Conservation (phyloP, 2,329 filamentous ascomycete species). For the Neopestalotiopsis sp. region DNA sequence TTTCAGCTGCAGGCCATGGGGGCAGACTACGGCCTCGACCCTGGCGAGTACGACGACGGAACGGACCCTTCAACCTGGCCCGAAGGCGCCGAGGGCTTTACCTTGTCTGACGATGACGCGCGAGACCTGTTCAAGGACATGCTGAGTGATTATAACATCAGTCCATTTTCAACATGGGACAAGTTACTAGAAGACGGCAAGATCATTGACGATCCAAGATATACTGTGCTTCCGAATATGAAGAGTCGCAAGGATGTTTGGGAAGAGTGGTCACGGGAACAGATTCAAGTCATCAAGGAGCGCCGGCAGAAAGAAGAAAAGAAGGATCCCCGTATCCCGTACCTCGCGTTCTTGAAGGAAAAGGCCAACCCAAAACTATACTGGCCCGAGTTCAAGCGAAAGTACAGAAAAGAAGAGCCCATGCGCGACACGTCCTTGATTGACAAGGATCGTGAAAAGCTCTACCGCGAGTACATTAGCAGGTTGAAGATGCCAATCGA, state of each 20-base stretch:
- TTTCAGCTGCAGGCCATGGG: conserved; percentile 91
- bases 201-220: conserved; percentile 85
- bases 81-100: conserved; percentile 73
- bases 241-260: conserved; percentile 82
- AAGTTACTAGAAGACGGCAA: conserved; percentile 82
- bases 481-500: conserved; percentile 70
- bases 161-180: conserved; percentile 91
- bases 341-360: conserved; percentile 79
- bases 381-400: conserved; percentile 96
- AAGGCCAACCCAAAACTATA: conserved; percentile 90
- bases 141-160: conserved; percentile 81
- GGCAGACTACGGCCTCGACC: conserved; percentile 79
- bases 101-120: conserved; percentile 77
- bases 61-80: conserved; percentile 63
- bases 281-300: conserved; percentile 75
- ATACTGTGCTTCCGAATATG: conserved; percentile 83
- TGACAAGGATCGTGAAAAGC: conserved; percentile 81
- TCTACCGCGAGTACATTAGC: conserved; percentile 76
- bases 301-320: conserved; percentile 78
- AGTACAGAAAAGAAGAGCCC: conserved; percentile 79
- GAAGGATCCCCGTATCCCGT: conserved; percentile 82
- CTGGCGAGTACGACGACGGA: conserved; percentile 76
- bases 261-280: conserved; percentile 81
- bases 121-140: conserved; percentile 82
- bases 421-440: conserved; percentile 77